Base-by-base conservation (phyloP, 2,329 filamentous ascomycete species). In the Penicillium sp. region DNA sequence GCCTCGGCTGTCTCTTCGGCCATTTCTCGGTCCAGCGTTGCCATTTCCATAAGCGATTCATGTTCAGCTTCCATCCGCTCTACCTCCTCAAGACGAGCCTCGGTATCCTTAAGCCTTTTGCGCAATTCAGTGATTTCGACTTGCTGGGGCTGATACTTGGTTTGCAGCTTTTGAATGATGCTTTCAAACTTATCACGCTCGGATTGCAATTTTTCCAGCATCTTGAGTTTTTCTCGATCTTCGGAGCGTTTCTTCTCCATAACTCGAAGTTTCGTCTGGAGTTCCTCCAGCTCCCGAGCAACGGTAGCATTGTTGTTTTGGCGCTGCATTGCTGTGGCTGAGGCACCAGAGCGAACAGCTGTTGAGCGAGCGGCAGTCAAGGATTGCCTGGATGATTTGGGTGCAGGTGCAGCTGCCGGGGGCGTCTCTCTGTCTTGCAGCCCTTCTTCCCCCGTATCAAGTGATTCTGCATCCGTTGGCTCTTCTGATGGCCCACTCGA, bases 21-120 rank as follows among this genome's bases (percentile, higher is more conserved):
- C 86, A 97, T 94, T 65, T 98, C 91, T 30, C 87, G 81, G 61
- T 98, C 93, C 17, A 98, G 72, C 0, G 87, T 84, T 5, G 89
- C 88, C 66, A 93, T 79, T 67, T 98, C 93, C 58, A 96, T 70
- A 5, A 86, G 80, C 3, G 83, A 79, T 19, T 97, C 93, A 63
- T 94, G 83, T 51, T 96, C 89, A 6, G 86, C 85, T 60, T 93
- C 84, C 38, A 85, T 73, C 19, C 77, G 75, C 53, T 91, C 86
- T 2, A 93, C 72, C 15, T 80, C 73, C 41, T 86, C 81, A 14
- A 89, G 74, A 33, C 78, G 79, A 14, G 75, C 67, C 59, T 93
- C 82, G 0, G 83, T 79, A 53, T 94, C 86, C 56, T 88, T 89
- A 29, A 94, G 64, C 56, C 86, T 77, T 59, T 85, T 87, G 48